Evolutionary conservation across 768 basidiomycete genomes (phyloP).

Genomic region (Antrodiella citrinella): DNA sequence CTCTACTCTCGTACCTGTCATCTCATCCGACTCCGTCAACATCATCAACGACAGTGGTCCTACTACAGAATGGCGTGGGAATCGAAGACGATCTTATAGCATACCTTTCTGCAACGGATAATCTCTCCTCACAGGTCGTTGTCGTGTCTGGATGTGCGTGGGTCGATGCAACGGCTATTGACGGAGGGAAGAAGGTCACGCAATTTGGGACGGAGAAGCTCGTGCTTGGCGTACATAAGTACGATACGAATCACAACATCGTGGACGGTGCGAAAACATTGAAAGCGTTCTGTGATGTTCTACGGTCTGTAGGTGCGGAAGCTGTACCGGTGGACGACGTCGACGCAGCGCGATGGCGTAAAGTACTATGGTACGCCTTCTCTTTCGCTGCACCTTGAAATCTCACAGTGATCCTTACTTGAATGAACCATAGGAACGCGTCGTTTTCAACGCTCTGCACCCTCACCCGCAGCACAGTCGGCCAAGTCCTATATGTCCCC

Average conservation of each 20-base stretch:
- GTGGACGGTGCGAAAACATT: slow-evolving; percentile 5
- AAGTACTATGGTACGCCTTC: slow-evolving; percentile 21
- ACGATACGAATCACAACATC: slow-evolving; percentile 1
- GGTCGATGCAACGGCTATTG: slow-evolving; percentile 24
- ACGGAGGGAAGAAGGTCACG: slow-evolving; percentile 17
- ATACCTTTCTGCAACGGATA: slow-evolving; percentile 3
- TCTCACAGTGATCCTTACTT: background rate
- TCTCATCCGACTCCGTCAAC: background rate
- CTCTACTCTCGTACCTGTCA: slow-evolving; percentile 13
- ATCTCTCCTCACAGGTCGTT: slow-evolving; percentile 1
- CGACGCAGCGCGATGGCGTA: slow-evolving; percentile 22
- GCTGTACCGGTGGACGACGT: slow-evolving; percentile 20
- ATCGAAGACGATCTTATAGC: slow-evolving; percentile 21
- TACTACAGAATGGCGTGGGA: slow-evolving; percentile 29
- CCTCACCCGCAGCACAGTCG: slow-evolving; percentile 17
- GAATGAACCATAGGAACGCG: slow-evolving; percentile 26
- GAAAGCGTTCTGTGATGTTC: slow-evolving; percentile 13
- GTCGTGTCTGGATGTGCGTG: slow-evolving; percentile 28
- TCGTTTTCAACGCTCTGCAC: slow-evolving; percentile 26
- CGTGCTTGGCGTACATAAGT: slow-evolving; percentile 21
- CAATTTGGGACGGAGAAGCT: slow-evolving; percentile 22
- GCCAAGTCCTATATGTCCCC: slow-evolving; percentile 17
- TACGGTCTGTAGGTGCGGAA: slow-evolving; percentile 15
- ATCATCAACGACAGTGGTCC: slow-evolving; percentile 15
- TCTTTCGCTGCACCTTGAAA: background rate